phyloP scores from a whole-genome alignment of 495 filamentous ascomycete genomes.

The Acidiella bohemica region DNA sequence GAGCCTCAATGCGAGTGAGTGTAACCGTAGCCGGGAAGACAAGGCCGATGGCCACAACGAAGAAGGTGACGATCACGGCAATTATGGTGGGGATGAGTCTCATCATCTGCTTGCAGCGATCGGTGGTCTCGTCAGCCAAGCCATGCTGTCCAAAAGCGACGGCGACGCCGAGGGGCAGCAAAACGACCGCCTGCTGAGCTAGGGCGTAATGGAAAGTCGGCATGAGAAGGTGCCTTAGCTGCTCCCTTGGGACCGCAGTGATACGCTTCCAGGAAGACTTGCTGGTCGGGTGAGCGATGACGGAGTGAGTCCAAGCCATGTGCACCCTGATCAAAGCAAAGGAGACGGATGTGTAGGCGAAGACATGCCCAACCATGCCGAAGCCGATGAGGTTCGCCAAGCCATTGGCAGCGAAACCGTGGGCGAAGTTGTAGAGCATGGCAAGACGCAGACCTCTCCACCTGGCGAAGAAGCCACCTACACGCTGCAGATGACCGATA shows the following conservation, averaged over 20 bases:
- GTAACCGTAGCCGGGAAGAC: conserved; percentile 49
- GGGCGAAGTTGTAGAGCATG: conserved; percentile 26
- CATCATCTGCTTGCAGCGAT: conserved; percentile 14
- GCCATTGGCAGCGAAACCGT: conserved; percentile 18
- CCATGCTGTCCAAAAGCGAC: conserved; percentile 19
- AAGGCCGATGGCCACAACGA: conserved; percentile 35
- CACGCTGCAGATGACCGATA: conserved; percentile 41
- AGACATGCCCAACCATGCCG: conserved; percentile 27
- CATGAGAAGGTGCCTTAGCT: conserved; percentile 39
- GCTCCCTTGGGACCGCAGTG: conserved; percentile 29
- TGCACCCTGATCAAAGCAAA: conserved; percentile 38
- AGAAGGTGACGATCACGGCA: conserved; percentile 26
- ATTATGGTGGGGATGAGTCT: conserved; percentile 26
- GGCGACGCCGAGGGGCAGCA: conserved; percentile 20
- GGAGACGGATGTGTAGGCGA: conserved; percentile 29
- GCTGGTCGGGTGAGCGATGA: conserved; percentile 42
- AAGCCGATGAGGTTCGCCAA: conserved; percentile 23
- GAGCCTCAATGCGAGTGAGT: conserved; percentile 56
- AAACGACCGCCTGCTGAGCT: conserved; percentile 27
- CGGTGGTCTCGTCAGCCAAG: conserved; percentile 18
- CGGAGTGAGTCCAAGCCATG: conserved; percentile 47
- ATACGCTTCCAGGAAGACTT: conserved; percentile 40
- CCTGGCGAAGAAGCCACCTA: conserved; percentile 41
- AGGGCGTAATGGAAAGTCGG: conserved; percentile 35
- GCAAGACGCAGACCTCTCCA: conserved; percentile 44